A percentile compares a stretch with the other conserved stretches of the same genome.
Conservation (phyloP, 495 filamentous ascomycete genomes). For the Penicillium waksmanii region DNA sequence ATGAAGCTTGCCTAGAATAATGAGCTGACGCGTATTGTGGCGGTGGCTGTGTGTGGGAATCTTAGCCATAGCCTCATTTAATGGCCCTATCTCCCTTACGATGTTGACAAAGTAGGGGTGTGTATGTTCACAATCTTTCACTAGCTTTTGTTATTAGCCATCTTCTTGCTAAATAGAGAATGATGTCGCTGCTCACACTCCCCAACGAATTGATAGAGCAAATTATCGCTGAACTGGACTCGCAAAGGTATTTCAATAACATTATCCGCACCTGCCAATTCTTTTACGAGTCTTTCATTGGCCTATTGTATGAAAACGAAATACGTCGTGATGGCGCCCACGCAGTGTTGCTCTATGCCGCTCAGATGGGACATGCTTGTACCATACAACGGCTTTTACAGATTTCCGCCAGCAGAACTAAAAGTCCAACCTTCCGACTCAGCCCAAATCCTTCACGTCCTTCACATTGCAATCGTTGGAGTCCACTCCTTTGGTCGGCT, state of each 20-base stretch:
- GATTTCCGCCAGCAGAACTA: background rate
- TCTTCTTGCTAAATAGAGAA: background rate
- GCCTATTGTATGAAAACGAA: background rate
- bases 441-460: constrained; percentile 7
- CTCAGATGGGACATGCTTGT: background rate
- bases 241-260: constrained; percentile 1
- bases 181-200: constrained; percentile 7
- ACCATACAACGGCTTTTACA: background rate
- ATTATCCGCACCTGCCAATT: background rate
- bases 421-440: background rate
- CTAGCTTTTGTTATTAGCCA: background rate
- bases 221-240: constrained; percentile 1
- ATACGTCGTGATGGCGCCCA: background rate
- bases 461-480: background rate
- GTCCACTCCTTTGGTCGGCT: constrained; percentile 11
- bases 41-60: background rate
- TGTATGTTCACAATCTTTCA: background rate
- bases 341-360: background rate
- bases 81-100: background rate
- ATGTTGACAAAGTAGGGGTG: background rate
- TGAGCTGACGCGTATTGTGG: background rate
- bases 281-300: background rate
- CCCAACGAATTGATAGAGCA: constrained; percentile 10
- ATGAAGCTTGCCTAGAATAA: background rate
- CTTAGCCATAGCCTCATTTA: background rate